Conservation (phyloP, 2,329 filamentous ascomycete species). For the Sporothrix schenckii region DNA sequence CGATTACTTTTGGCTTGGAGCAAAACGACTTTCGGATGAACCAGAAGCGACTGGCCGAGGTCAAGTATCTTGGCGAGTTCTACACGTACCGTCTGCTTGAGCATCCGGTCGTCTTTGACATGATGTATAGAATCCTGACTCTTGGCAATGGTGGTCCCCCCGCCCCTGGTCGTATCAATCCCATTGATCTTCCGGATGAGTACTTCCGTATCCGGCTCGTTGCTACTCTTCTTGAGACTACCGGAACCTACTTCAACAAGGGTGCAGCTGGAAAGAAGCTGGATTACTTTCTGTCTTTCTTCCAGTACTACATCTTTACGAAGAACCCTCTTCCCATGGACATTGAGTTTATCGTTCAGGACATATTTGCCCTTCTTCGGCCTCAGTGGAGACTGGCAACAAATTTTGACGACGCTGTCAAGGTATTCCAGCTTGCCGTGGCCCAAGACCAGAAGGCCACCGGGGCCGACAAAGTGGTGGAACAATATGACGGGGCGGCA, state of each 20-base stretch:
- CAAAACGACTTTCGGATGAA: conserved; percentile 98
- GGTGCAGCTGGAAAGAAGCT: conserved; percentile 94
- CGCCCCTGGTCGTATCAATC: conserved; percentile 72
- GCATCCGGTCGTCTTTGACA: conserved; percentile 92
- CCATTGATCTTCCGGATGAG: conserved; percentile 86
- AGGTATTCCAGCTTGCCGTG: conserved; percentile 83
- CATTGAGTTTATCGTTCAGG: conserved; percentile 93
- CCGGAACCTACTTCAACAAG: conserved; percentile 93
- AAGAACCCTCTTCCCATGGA: conserved; percentile 94
- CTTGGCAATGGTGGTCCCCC: conserved; percentile 90
- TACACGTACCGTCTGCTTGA: conserved; percentile 98
- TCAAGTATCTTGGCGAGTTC: conserved; percentile 93
- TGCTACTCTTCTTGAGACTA: conserved; percentile 88
- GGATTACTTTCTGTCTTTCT: conserved; percentile 95
- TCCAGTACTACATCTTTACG: conserved; percentile 93
- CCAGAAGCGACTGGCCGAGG: conserved; percentile 89
- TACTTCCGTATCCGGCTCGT: conserved; percentile 93
- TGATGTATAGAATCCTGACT: conserved; percentile 89
- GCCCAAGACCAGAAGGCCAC: conserved; percentile 84
- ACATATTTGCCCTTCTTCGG: conserved; percentile 80
- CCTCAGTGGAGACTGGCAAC: conserved; percentile 90
- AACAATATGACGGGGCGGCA: conserved; percentile 48
- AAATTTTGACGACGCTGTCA: conserved; percentile 79
- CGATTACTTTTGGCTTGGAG: conserved; percentile 84
- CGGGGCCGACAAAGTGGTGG: conserved; percentile 67